Evolutionary conservation across 2,329 filamentous ascomycete genomes (phyloP).

Genomic region (Verticillium alfalfae): DNA sequence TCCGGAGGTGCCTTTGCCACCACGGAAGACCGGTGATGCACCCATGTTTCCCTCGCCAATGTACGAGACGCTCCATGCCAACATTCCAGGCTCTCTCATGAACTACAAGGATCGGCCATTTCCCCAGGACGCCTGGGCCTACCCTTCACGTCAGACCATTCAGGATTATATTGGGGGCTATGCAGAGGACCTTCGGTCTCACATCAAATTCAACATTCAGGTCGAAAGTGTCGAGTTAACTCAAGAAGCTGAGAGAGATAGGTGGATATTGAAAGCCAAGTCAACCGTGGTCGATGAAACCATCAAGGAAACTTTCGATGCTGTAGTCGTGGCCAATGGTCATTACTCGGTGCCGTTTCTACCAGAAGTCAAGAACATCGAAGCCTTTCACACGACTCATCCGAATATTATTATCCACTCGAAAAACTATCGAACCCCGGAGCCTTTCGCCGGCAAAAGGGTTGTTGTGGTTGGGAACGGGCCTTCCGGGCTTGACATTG

Average conservation of each 20-base stretch:
- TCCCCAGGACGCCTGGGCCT: slow-evolving; percentile 58
- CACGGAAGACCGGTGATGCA: slow-evolving; percentile 20
- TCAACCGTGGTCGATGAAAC: slow-evolving; percentile 38
- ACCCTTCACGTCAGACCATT: slow-evolving; percentile 67
- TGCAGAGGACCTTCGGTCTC: slow-evolving; percentile 57
- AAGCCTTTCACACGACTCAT: slow-evolving; percentile 52
- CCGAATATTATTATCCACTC: slow-evolving; percentile 65
- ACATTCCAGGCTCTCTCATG: slow-evolving; percentile 82
- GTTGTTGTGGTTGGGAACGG: slow-evolving; percentile 81
- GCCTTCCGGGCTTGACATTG: slow-evolving; percentile 80
- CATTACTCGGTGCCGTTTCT: slow-evolving; percentile 68
- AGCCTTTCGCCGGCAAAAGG: slow-evolving; percentile 61
- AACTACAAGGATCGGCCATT: slow-evolving; percentile 68
- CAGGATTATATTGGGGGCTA: slow-evolving; percentile 70
- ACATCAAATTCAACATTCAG: slow-evolving; percentile 66
- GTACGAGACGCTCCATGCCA: slow-evolving; percentile 79
- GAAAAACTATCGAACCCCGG: slow-evolving; percentile 69
- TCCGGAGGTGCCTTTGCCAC: slow-evolving; percentile 57
- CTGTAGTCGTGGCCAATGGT: slow-evolving; percentile 69
- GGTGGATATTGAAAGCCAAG: slow-evolving; percentile 57
- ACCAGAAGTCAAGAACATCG: slow-evolving; percentile 56
- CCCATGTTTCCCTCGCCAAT: slow-evolving; percentile 75
- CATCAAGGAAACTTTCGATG: slow-evolving; percentile 56
- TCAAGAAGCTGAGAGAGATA: slow-evolving; percentile 25
- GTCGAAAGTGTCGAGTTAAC: slow-evolving; percentile 52